Conservation (phyloP, 2,329 filamentous ascomycete genomes). For the Colletotrichum camelliae region DNA sequence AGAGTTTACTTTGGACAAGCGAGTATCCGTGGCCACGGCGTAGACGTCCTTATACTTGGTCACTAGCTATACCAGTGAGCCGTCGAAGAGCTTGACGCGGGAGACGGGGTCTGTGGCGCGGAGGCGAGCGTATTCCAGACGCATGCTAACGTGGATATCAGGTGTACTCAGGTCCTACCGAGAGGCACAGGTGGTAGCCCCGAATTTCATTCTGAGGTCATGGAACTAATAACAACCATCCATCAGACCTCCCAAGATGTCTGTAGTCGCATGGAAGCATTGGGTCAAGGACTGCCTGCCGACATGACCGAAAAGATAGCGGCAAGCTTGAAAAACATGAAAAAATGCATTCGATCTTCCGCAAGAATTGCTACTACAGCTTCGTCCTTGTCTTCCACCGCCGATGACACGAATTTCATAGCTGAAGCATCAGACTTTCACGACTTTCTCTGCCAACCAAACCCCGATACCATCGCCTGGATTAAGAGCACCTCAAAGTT, state of each 20-base stretch:
- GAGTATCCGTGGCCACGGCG: too few species aligned
- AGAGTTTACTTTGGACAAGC: too few species aligned
- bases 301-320: not conserved
- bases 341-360: not conserved
- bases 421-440: not conserved
- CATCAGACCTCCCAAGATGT: too few species aligned
- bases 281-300: not conserved
- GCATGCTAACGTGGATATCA: not conserved
- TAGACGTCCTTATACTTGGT: too few species aligned
- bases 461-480: not conserved
- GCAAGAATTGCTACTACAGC: not conserved
- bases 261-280: too few species aligned
- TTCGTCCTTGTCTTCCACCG: not conserved
- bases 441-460: not conserved
- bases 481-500: not conserved
- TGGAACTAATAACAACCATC: not conserved
- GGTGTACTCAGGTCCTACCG: not conserved
- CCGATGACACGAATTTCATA: not conserved
- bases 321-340: not conserved
- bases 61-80: too few species aligned
- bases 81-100: too few species aligned
- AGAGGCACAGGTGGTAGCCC: not conserved
- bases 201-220: not conserved
- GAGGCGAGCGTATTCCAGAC: too few species aligned
- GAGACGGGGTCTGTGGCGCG: too few species aligned